Conservation (phyloP, 805 yeast species). For the Candida gorgasii region DNA sequence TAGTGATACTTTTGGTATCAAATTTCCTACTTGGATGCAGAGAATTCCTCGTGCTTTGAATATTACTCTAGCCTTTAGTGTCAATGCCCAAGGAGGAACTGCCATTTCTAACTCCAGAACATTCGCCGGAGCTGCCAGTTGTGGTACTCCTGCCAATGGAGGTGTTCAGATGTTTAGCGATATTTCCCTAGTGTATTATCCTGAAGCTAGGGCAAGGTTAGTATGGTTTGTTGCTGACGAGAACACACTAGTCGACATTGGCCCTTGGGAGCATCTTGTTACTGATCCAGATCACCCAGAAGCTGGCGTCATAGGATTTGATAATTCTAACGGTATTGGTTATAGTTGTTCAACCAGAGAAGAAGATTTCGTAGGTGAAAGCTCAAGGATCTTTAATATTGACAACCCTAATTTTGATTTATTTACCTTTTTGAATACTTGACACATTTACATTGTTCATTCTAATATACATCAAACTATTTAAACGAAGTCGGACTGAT, state of each 20-base stretch:
- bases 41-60: too few relatives aligned
- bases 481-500: background rate
- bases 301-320: constrained; percentile 15
- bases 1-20: too few relatives aligned
- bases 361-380: constrained; percentile 6
- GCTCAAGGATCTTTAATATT: background rate
- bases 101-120: constrained; percentile 6
- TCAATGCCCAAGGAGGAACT: background rate
- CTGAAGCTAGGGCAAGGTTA: constrained; percentile 13
- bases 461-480: constrained; percentile 11
- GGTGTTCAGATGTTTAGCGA: constrained; percentile 15
- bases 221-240: background rate
- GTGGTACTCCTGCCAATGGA: constrained; percentile 11
- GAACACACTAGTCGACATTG: background rate
- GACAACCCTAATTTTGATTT: constrained; percentile 4
- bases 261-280: constrained; percentile 11
- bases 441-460: constrained; percentile 3
- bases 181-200: constrained; percentile 10
- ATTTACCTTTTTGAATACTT: background rate
- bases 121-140: constrained; percentile 13
- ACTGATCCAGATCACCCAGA: constrained; percentile 10
- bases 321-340: constrained; percentile 14
- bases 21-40: too few relatives aligned
- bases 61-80: constrained; percentile 1
- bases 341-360: constrained; percentile 16